Evolutionary conservation across 345 rosid species (phyloP), one percentile per base, ranked within the genome.

Genomic region (Luvunga scandens): DNA sequence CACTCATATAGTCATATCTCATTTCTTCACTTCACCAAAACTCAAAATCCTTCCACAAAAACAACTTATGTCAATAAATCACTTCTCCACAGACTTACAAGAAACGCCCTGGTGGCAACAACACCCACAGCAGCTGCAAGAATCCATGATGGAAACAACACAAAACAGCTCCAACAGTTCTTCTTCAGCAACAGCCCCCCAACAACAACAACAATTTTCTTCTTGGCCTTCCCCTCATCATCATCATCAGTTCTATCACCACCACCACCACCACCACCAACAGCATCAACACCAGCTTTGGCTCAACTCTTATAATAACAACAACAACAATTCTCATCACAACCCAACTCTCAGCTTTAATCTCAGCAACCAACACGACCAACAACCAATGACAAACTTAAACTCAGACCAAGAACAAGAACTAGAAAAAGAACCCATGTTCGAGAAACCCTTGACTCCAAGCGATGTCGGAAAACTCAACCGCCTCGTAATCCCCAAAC

Each of bases 391-490:
- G 50, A 13, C 18, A 45, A 45, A 13, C 50, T 3, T 10, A 45
- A 45, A 45, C 50, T 45, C n/a, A 9, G 68, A 73, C 39, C 65
- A 39, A n/a, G 66, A 73, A 8, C 14, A 38, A 2, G 75, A 67
- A 24, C 55, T 50, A 2, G 76, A 79, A 10, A 84, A 42, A 48
- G 92, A 88, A 71, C 83, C 90, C 67, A 87, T 94, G 87, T 94
- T 94, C 81, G 93, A 94, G 79, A 94, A 94, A 72, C 91, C 93
- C 65, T 85, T 94, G 45, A 94, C 98, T 0, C 98, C 98, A 0
- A 92, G 97, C 69, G 98, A 94, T 78, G 98, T 94, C 6, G 98
- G 98, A 1, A 92, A 94, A 83, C 95, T 94, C 24, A 94, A 94
- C 88, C 91, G 98, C 60, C 84, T 94, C 2, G 98, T 94, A 9